phyloP scores from a whole-genome alignment of 106 monocot genomes.

The Dactylorhiza incarnata region DNA sequence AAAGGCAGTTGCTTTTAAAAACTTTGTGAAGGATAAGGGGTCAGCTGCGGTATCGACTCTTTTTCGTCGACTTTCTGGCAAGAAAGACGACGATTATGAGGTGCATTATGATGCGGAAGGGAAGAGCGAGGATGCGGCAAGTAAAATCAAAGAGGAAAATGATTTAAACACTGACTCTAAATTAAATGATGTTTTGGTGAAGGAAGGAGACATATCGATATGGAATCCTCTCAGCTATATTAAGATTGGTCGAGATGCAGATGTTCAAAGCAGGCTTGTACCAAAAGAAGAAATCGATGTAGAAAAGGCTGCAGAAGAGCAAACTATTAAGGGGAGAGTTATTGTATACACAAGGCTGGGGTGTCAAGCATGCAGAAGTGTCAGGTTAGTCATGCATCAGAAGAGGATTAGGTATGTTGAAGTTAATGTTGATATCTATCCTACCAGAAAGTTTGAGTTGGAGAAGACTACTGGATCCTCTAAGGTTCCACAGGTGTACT shows the following conservation, averaged over 20 bases:
- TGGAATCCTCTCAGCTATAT: conserved; percentile 83
- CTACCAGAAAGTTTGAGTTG: conserved; percentile 72
- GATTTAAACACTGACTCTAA: conserved; percentile 23
- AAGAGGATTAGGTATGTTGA: conserved; percentile 59
- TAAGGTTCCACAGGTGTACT: conserved; percentile 62
- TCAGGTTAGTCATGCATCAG: conserved; percentile 56
- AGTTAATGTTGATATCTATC: conserved; percentile 85
- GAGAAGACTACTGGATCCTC: conserved; percentile 74
- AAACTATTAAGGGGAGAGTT: conserved; percentile 67
- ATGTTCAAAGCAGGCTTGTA: conserved; percentile 15
- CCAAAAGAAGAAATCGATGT: conserved; percentile 10
- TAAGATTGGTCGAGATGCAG: conserved; percentile 37
- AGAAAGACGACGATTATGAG: conserved; percentile 41
- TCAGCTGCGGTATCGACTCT: conserved; percentile 66
- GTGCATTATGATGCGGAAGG: conserved; percentile 23
- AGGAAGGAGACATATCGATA: conserved; percentile 33
- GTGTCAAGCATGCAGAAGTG: conserved; percentile 63
- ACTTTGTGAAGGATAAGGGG: conserved; percentile 77
- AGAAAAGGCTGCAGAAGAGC: conserved; percentile 24
- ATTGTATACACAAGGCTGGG: conserved; percentile 74
- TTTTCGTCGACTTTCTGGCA: conserved; percentile 77
- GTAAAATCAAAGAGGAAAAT: conserved; percentile 8
- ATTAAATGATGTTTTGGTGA: conserved; percentile 28
- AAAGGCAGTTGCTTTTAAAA: conserved; percentile 70
- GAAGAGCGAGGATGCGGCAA: conserved; percentile 18